A percentile compares a stretch with the other conserved stretches of the same genome.
Conservation (phyloP, 768 basidiomycete species). For the Porpolomopsis calyptriformis region DNA sequence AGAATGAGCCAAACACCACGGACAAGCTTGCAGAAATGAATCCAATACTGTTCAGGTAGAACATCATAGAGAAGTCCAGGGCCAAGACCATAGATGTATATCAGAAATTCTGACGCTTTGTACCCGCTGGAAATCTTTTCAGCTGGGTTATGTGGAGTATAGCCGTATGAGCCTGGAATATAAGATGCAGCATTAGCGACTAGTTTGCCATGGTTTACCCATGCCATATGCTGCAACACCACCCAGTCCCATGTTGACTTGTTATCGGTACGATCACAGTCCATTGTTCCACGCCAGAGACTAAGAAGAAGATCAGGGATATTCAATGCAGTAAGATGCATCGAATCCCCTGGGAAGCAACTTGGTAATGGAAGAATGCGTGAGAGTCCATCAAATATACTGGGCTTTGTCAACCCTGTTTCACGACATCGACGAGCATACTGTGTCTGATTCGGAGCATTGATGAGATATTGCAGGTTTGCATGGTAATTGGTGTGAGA, state of each 20-base stretch:
- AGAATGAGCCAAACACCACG: conserved; percentile 5
- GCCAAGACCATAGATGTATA: conserved; percentile 10
- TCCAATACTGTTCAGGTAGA: conserved; percentile 9
- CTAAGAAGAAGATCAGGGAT: conserved; percentile 29
- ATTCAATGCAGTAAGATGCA: conserved; percentile 28
- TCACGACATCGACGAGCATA: no score
- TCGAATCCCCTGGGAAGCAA: conserved; percentile 31
- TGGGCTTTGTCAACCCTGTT: conserved; percentile 26
- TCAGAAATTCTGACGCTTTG: conserved; percentile 11
- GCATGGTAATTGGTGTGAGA: no score
- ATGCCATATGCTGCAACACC: conserved; percentile 11
- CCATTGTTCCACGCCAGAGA: conserved; percentile 23
- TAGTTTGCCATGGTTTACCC: conserved; percentile 19
- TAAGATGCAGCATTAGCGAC: conserved; percentile 17
- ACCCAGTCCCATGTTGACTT: conserved; percentile 16
- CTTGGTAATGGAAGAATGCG: conserved; percentile 22
- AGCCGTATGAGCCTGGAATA: conserved; percentile 23
- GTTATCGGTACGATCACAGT: conserved; percentile 14
- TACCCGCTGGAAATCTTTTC: conserved; percentile 17
- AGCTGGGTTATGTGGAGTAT: no score
- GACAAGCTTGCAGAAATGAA: conserved; percentile 13
- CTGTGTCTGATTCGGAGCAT: no score
- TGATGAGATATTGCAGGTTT: no score
- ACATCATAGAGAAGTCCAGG: conserved; percentile 8
- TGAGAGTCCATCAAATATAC: conserved; percentile 14